phyloP scores from a whole-genome alignment of 129 eudicot species.

The Gnaphalium uliginosum region DNA sequence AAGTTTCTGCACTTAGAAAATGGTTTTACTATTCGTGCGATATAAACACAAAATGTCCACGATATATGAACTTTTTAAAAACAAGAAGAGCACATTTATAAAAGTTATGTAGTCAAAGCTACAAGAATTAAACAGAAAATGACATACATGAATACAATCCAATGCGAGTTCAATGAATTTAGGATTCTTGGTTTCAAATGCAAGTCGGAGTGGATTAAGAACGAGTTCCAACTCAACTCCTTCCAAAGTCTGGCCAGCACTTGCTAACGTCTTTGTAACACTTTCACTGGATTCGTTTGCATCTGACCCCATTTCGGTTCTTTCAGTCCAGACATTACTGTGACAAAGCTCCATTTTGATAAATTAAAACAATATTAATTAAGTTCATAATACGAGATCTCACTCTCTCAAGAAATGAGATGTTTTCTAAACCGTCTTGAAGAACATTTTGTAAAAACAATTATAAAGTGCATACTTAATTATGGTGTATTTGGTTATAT shows the following conservation, averaged over 20 bases:
- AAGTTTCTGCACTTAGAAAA: constrained; percentile 69
- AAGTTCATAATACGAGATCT: constrained; percentile 17
- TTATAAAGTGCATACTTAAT: no score
- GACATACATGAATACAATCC: constrained; percentile 91
- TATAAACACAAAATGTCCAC: not conserved
- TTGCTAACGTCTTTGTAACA: constrained; percentile 60
- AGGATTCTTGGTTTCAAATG: constrained; percentile 81
- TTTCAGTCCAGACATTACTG: constrained; percentile 55
- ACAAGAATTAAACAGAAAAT: constrained; percentile 23
- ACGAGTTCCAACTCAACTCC: constrained; percentile 76
- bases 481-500: no score
- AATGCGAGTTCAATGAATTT: constrained; percentile 82
- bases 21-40: constrained; percentile 1
- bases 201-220: constrained; percentile 83
- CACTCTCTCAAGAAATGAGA: constrained; percentile 9
- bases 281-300: constrained; percentile 37
- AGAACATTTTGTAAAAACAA: no score
- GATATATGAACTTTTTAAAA: not conserved
- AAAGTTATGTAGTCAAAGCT: constrained; percentile 4
- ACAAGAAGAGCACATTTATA: not conserved
- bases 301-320: constrained; percentile 39
- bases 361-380: constrained; percentile 32
- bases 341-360: constrained; percentile 33
- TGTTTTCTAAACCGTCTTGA: no score
- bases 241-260: constrained; percentile 72